These are phyloP conservation scores for Musa schizocarpa DNA, from an alignment of 176 grass and related monocot species.

Conservation along the genomic window DNA sequence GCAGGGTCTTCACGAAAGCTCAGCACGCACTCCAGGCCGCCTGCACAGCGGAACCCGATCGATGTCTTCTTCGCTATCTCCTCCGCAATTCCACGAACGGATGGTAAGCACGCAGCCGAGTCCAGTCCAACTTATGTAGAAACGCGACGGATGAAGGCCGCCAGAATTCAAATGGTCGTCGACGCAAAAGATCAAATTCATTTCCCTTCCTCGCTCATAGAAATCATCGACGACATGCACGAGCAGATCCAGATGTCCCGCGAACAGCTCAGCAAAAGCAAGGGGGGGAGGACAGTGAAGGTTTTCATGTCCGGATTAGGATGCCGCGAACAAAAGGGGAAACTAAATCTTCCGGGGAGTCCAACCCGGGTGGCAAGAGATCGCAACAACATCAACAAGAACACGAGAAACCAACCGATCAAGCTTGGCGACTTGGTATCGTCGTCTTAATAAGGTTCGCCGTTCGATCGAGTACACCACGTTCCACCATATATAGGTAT, in stretches of 20 bases:
- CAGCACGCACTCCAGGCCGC: slow-evolving; percentile 41
- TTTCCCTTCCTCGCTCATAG: background rate
- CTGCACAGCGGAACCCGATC: background rate
- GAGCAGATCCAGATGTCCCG: background rate
- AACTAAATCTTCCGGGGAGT: background rate
- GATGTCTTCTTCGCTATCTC: background rate
- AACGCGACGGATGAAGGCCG: background rate
- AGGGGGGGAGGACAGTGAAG: background rate
- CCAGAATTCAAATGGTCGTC: background rate
- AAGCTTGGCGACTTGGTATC: too few species aligned
- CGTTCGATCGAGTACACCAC: too few species aligned
- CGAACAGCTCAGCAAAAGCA: background rate
- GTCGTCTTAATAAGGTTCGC: too few species aligned
- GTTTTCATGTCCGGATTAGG: background rate
- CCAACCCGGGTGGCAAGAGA: background rate
- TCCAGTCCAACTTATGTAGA: background rate
- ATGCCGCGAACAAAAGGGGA: background rate
- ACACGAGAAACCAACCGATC: too few species aligned
- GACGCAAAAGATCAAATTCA: background rate
- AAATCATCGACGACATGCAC: background rate
- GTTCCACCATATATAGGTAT: too few species aligned
- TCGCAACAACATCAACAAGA: background rate
- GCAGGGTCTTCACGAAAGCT: background rate
- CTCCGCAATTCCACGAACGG: background rate
- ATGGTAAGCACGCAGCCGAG: background rate